Evolutionary conservation across 2,329 filamentous ascomycete species (phyloP).

Genomic region (Cercospora janseana): DNA sequence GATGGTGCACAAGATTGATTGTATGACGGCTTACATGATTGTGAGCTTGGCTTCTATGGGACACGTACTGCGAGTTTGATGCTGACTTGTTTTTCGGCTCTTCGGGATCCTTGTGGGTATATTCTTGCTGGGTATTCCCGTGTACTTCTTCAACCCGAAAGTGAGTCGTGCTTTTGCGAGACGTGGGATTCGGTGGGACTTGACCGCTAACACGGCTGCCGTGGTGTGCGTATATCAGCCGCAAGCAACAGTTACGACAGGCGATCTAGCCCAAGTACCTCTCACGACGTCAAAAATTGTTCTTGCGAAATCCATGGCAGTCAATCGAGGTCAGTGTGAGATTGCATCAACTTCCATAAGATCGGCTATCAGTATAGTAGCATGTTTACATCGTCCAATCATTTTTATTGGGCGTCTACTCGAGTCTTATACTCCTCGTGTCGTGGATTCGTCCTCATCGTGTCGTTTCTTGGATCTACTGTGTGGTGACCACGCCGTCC

Average conservation of each 20-base stretch:
- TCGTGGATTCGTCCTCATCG: too few relatives aligned
- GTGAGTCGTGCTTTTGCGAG: background rate
- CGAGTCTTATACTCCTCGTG: too few relatives aligned
- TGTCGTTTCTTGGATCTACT: too few relatives aligned
- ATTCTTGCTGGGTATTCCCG: slow-evolving; percentile 3
- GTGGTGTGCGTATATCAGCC: slow-evolving; percentile 6
- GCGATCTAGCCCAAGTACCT: too few relatives aligned
- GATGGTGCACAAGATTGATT: slow-evolving; percentile 33
- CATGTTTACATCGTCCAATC: too few relatives aligned
- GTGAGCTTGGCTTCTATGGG: background rate
- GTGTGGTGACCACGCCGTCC: slow-evolving; percentile 68
- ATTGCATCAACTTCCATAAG: too few relatives aligned
- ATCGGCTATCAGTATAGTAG: too few relatives aligned
- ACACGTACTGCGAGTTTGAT: background rate
- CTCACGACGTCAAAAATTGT: too few relatives aligned
- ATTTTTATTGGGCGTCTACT: too few relatives aligned
- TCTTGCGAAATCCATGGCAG: too few relatives aligned
- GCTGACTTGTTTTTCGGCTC: background rate
- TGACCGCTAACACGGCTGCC: background rate
- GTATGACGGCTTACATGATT: slow-evolving; percentile 30
- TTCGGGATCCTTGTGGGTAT: slow-evolving; percentile 4
- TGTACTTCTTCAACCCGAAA: slow-evolving; percentile 9
- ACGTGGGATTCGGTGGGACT: background rate
- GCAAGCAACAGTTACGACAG: background rate
- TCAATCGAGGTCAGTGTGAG: too few relatives aligned